A percentile compares a stretch with the other conserved stretches of the same genome.
Evolutionary conservation across 2,329 filamentous ascomycete species (phyloP).

Genomic region (Cyphellophora attinorum): DNA sequence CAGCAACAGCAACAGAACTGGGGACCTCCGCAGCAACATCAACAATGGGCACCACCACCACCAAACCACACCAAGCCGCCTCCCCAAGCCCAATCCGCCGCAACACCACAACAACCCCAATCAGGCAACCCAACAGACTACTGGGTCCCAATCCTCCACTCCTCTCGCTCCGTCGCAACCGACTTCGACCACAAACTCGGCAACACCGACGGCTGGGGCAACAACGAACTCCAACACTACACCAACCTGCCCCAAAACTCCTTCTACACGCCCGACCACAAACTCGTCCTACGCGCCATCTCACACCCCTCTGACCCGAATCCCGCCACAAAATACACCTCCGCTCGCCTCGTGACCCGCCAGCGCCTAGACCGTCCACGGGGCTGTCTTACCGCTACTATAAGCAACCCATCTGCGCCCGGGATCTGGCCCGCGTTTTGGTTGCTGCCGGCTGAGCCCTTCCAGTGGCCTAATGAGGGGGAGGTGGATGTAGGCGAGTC

Average conservation of each 20-base stretch:
- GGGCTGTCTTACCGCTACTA: slow-evolving; percentile 14
- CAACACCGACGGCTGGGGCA: slow-evolving; percentile 19
- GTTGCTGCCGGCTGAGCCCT: slow-evolving; percentile 18
- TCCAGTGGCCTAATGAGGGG: slow-evolving; percentile 17
- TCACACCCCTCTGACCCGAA: slow-evolving; percentile 9
- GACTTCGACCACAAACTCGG: slow-evolving; percentile 18
- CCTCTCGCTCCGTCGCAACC: slow-evolving; percentile 7
- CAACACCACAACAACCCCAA: not conserved
- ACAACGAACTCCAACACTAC: slow-evolving; percentile 18
- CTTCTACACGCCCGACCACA: slow-evolving; percentile 11
- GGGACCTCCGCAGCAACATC: slow-evolving; percentile 8
- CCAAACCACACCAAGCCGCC: slow-evolving; percentile 2
- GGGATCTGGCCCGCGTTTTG: slow-evolving; percentile 20
- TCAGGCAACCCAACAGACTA: slow-evolving; percentile 5
- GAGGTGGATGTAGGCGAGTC: slow-evolving; percentile 19
- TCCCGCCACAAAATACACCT: slow-evolving; percentile 15
- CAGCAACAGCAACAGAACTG: slow-evolving; percentile 5
- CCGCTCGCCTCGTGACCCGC: slow-evolving; percentile 15
- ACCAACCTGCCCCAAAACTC: slow-evolving; percentile 7
- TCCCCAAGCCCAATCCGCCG: slow-evolving; percentile 1
- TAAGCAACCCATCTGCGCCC: slow-evolving; percentile 13
- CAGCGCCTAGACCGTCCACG: slow-evolving; percentile 13
- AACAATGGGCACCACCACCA: slow-evolving; percentile 6
- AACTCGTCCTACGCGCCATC: slow-evolving; percentile 17
- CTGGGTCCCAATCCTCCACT: slow-evolving; percentile 16